Evolutionary conservation across 1,139 yeast genomes (phyloP).

Genomic region (Saccharomyces hybrid): DNA sequence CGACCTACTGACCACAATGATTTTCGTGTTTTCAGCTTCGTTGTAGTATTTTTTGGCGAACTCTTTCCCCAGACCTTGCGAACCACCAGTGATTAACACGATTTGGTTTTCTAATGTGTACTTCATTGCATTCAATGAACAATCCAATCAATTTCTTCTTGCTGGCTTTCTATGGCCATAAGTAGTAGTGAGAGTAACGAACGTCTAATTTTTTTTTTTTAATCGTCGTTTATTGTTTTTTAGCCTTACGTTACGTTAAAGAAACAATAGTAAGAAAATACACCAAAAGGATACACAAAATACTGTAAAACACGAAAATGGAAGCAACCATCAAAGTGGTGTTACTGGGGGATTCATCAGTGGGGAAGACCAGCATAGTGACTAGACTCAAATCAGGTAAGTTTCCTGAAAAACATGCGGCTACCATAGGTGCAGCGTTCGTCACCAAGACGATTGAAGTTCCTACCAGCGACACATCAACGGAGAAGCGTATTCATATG

Average conservation of each 20-base stretch:
- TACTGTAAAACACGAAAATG: constrained; percentile 25
- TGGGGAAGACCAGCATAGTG: constrained; percentile 85
- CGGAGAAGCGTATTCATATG: constrained; percentile 54
- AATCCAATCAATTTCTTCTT: background rate
- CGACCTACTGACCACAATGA: constrained; percentile 71
- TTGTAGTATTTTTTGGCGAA: constrained; percentile 54
- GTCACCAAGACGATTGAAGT: constrained; percentile 73
- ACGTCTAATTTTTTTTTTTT: background rate
- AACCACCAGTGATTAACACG: constrained; percentile 83
- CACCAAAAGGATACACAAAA: constrained; percentile 1
- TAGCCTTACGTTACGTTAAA: background rate
- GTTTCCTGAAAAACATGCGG: constrained; percentile 76
- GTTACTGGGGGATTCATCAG: constrained; percentile 89
- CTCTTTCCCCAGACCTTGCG: constrained; percentile 89
- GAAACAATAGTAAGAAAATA: constrained; percentile 1
- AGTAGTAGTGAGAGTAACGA: background rate
- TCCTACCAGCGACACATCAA: constrained; percentile 34
- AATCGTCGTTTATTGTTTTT: background rate
- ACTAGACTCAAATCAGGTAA: constrained; percentile 87
- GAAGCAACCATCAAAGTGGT: constrained; percentile 55
- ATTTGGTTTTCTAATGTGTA: constrained; percentile 40
- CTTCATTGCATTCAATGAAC: constrained; percentile 13
- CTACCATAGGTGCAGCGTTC: constrained; percentile 97
- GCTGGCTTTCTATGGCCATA: background rate
- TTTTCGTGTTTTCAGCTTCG: constrained; percentile 46